phyloP scores from a whole-genome alignment of 306 rosid genomes.

The Malus orientalis region DNA sequence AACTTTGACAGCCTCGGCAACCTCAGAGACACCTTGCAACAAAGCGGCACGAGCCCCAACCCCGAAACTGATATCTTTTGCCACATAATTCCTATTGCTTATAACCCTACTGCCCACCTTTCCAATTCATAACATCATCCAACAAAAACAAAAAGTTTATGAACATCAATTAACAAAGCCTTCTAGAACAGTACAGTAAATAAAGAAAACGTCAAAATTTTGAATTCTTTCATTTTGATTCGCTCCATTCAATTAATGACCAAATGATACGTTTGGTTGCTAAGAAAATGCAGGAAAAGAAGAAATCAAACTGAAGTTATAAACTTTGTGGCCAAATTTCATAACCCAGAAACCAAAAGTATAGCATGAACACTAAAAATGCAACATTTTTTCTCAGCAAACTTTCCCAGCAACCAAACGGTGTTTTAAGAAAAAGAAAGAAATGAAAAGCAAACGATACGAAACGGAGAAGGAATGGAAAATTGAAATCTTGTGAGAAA shows the following conservation, averaged over 20 bases:
- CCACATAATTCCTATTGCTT: conserved; percentile 57
- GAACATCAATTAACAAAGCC: not conserved
- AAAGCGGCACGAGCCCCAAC: conserved; percentile 85
- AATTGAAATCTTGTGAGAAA: not conserved
- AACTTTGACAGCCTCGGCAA: conserved; percentile 95
- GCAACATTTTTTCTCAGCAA: not conserved
- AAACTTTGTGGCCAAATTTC: not conserved
- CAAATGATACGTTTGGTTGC: not conserved
- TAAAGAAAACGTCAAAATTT: not conserved
- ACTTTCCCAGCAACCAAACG: not conserved
- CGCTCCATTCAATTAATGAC: not conserved
- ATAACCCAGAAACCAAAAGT: not conserved
- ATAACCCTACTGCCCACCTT: conserved; percentile 42
- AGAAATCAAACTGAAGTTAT: not conserved
- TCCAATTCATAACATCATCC: not conserved
- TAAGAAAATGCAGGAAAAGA: not conserved
- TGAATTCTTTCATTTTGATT: not conserved
- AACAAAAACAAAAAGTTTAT: not conserved
- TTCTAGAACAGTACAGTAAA: not conserved
- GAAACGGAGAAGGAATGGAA: not conserved
- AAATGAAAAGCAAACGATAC: not conserved
- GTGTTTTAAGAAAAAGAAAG: not conserved
- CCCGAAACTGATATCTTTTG: conserved; percentile 79
- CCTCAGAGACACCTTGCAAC: conserved; percentile 81
- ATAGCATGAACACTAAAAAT: not conserved